Evolutionary conservation across 495 filamentous ascomycete genomes (phyloP).

Genomic region (Daldinia vernicosa): DNA sequence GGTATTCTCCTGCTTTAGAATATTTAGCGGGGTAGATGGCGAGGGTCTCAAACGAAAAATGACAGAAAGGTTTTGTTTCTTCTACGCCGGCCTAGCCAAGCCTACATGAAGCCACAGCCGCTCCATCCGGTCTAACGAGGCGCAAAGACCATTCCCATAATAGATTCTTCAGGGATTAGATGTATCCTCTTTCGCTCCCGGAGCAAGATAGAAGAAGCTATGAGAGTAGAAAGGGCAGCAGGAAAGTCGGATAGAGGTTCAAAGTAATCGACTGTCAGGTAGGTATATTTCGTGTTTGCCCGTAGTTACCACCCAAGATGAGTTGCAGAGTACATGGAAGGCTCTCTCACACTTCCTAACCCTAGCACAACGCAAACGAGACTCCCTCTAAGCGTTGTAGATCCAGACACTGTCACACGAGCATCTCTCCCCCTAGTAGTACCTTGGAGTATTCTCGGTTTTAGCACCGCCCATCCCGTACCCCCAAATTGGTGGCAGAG

Average conservation of each 20-base stretch:
- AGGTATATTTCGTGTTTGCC: slow-evolving; percentile 28
- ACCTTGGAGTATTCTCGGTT: slow-evolving; percentile 13
- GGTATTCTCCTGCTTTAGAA: slow-evolving; percentile 1
- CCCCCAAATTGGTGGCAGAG: slow-evolving; percentile 6
- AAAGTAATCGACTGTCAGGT: background rate
- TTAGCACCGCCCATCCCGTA: slow-evolving; percentile 14
- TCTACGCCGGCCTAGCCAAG: slow-evolving; percentile 20
- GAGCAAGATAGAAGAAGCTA: background rate
- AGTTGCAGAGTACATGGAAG: slow-evolving; percentile 1
- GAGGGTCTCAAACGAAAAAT: slow-evolving; percentile 28
- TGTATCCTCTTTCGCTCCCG: background rate
- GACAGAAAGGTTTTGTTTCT: slow-evolving; percentile 20
- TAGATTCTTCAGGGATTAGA: background rate
- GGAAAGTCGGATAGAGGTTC: slow-evolving; percentile 13
- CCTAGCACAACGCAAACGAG: slow-evolving; percentile 30
- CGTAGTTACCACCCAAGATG: slow-evolving; percentile 3
- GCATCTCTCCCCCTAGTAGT: slow-evolving; percentile 13
- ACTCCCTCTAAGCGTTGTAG: slow-evolving; percentile 3
- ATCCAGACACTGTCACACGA: slow-evolving; percentile 15
- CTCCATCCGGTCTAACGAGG: slow-evolving; percentile 29
- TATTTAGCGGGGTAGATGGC: slow-evolving; percentile 34
- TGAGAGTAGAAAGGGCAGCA: background rate
- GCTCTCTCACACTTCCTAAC: background rate
- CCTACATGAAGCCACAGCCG: slow-evolving; percentile 37
- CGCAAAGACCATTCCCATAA: background rate